Evolutionary conservation across 106 monocot species (phyloP).

Genomic region (Iris macrosiphon): DNA sequence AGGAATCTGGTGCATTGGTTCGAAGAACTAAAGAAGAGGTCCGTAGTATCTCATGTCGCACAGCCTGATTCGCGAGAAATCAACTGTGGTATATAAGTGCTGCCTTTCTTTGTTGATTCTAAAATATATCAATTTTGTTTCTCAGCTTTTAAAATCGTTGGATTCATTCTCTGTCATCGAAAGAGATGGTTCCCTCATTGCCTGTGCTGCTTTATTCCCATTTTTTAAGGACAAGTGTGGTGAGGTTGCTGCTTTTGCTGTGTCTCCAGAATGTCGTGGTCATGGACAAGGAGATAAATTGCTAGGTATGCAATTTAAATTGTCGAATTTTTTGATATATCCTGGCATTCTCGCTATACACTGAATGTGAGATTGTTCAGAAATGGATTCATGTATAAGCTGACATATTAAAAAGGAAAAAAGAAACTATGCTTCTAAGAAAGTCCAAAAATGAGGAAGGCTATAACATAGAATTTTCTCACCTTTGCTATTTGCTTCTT

Average conservation of each 20-base stretch:
- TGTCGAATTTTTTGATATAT: background rate
- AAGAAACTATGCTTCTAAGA: too few species aligned
- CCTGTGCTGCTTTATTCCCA: conserved; percentile 82
- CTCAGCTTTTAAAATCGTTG: conserved; percentile 51
- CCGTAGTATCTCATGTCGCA: background rate
- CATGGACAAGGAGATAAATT: conserved; percentile 87
- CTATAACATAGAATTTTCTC: too few species aligned
- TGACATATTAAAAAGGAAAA: too few species aligned
- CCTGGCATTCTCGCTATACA: too few species aligned
- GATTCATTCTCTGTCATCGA: conserved; percentile 71
- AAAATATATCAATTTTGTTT: background rate
- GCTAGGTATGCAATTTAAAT: conserved; percentile 36
- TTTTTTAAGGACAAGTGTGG: conserved; percentile 73
- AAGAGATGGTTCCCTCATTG: conserved; percentile 91
- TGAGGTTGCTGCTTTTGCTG: conserved; percentile 88
- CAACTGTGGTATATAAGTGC: too few species aligned
- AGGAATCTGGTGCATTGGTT: conserved; percentile 18
- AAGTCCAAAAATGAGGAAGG: too few species aligned
- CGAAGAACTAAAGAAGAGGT: conserved; percentile 25
- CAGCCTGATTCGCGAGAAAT: too few species aligned
- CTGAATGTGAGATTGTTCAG: too few species aligned
- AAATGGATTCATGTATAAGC: too few species aligned
- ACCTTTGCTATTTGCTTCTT: too few species aligned
- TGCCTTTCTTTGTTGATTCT: background rate
- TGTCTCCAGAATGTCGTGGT: conserved; percentile 85